These are phyloP conservation scores for Sutorius eximius DNA, from an alignment of 1,284 basidiomycete species.

Conservation along the genomic window DNA sequence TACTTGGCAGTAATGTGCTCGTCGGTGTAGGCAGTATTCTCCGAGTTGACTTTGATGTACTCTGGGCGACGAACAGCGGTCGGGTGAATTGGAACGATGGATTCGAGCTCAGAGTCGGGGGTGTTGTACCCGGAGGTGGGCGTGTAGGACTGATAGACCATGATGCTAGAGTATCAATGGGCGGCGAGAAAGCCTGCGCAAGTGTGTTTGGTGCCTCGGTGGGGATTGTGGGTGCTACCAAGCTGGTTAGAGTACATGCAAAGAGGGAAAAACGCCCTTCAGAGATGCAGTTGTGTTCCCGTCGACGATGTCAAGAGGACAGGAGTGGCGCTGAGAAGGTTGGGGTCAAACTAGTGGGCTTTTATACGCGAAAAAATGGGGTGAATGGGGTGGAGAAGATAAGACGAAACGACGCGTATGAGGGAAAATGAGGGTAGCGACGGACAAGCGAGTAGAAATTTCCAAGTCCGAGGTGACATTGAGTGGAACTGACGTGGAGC, in stretches of 20 bases:
- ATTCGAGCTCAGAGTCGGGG: constrained; percentile 64
- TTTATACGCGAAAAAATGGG: constrained; percentile 30
- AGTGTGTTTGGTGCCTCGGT: constrained; percentile 75
- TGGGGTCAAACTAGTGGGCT: not conserved
- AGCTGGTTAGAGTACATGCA: constrained; percentile 91
- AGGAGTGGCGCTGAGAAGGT: not conserved
- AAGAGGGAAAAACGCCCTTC: constrained; percentile 37
- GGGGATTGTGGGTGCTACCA: constrained; percentile 74
- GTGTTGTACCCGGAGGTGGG: constrained; percentile 62
- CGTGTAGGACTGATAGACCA: constrained; percentile 51
- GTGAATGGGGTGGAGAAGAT: constrained; percentile 15
- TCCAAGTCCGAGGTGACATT: constrained; percentile 23
- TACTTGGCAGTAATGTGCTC: constrained; percentile 84
- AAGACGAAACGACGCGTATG: constrained; percentile 2
- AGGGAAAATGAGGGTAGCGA: constrained; percentile 11
- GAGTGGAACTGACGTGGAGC: constrained; percentile 5
- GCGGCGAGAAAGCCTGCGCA: constrained; percentile 58
- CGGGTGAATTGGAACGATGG: constrained; percentile 73
- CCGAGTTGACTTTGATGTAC: constrained; percentile 82
- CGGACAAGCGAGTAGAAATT: constrained; percentile 5
- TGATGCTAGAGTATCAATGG: constrained; percentile 45
- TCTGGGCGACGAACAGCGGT: constrained; percentile 79
- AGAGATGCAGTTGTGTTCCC: constrained; percentile 8
- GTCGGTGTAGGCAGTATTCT: constrained; percentile 79
- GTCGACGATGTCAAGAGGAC: not conserved